phyloP scores from a whole-genome alignment of 495 filamentous ascomycete genomes.

The Umbilicaria muhlenbergii region DNA sequence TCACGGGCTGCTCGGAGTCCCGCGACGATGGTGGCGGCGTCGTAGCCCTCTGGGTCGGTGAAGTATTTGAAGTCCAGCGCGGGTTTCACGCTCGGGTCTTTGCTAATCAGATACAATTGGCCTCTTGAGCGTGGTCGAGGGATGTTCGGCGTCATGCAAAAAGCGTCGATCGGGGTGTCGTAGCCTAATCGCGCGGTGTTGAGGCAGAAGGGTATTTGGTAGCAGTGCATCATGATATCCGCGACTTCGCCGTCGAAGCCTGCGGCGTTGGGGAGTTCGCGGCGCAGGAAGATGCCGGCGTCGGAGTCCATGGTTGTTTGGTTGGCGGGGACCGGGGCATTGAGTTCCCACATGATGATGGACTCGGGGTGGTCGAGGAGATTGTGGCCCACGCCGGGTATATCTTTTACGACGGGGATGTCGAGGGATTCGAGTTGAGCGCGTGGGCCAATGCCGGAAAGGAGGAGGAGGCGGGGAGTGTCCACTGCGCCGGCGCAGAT shows the following conservation, averaged over 20 bases:
- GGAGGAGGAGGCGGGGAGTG: constrained; percentile 56
- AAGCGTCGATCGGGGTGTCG: constrained; percentile 55
- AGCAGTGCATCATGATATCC: constrained; percentile 86
- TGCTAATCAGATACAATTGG: constrained; percentile 52
- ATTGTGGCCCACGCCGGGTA: constrained; percentile 69
- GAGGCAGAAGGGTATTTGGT: constrained; percentile 70
- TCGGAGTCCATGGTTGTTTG: constrained; percentile 80
- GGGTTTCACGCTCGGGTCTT: constrained; percentile 58
- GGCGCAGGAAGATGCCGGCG: constrained; percentile 69
- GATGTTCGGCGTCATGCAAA: constrained; percentile 89
- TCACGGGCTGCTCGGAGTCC: constrained; percentile 57
- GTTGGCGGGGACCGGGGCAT: constrained; percentile 53
- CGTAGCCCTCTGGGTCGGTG: constrained; percentile 70
- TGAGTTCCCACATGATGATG: constrained; percentile 76
- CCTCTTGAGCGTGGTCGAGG: constrained; percentile 65
- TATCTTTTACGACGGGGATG: constrained; percentile 54
- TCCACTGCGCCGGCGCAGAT: constrained; percentile 67
- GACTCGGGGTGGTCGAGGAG: constrained; percentile 63
- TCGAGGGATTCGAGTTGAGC: constrained; percentile 44
- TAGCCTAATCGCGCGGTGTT: constrained; percentile 63
- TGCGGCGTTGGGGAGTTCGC: constrained; percentile 46
- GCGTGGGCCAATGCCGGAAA: constrained; percentile 60
- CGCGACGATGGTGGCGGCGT: constrained; percentile 66
- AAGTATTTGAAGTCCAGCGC: constrained; percentile 81
- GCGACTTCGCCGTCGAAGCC: constrained; percentile 50